Conservation (phyloP, 1,284 basidiomycete genomes). For the Porodaedalea pini region DNA sequence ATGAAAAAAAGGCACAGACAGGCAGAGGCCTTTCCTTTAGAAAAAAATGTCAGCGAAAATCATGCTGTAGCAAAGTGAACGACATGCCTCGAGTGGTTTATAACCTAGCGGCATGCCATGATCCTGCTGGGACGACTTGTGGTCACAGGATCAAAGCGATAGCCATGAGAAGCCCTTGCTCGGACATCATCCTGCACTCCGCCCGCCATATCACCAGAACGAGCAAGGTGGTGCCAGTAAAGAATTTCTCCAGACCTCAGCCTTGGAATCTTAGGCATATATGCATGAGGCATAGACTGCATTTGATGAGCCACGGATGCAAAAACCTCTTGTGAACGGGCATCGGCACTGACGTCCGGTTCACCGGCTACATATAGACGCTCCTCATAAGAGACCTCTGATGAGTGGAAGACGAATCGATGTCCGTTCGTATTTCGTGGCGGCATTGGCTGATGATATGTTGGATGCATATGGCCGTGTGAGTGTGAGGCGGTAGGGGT, state of each 20-base stretch:
- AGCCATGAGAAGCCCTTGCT: constrained; percentile 11
- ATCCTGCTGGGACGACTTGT: background rate
- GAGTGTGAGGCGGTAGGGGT: constrained; percentile 57
- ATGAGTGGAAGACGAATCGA: constrained; percentile 84
- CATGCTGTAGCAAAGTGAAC: no score
- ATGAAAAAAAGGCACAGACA: background rate
- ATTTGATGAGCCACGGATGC: constrained; percentile 8
- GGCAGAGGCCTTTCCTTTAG: no score
- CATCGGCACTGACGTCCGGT: constrained; percentile 59
- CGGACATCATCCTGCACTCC: constrained; percentile 57
- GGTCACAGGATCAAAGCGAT: constrained; percentile 1
- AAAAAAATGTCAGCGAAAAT: no score
- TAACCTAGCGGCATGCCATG: constrained; percentile 1
- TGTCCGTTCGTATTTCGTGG: constrained; percentile 74
- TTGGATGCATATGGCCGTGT: constrained; percentile 23
- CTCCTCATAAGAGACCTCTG: constrained; percentile 67
- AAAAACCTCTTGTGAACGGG: constrained; percentile 23
- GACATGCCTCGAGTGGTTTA: background rate
- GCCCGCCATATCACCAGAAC: constrained; percentile 66
- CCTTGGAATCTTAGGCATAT: constrained; percentile 23
- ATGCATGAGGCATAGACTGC: background rate
- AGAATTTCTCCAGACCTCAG: constrained; percentile 64
- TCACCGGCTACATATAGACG: constrained; percentile 69
- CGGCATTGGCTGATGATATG: constrained; percentile 25
- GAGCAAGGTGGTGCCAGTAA: constrained; percentile 76